Evolutionary conservation across 108 stramenopile species (phyloP), one percentile per base, ranked within the genome.

Genomic region (Skeletonema grethae): DNA sequence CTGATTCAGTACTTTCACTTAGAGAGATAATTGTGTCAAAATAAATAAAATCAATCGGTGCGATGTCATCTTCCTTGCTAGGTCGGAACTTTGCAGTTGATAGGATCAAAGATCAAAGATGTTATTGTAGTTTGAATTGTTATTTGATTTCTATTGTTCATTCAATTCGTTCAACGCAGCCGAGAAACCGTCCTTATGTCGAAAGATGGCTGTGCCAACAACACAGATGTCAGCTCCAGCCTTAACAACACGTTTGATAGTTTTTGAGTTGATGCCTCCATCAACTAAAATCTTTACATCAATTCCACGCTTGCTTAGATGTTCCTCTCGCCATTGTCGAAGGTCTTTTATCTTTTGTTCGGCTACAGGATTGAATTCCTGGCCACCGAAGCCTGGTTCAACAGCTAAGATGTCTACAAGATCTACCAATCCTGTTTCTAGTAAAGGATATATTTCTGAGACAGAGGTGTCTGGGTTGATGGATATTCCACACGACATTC

Each of bases 141-240:
- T 28, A 28, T 28, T 28, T 28, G 25, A 28, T 43, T 43, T n/a
- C 41, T 43, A 43, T 1, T 36, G 36, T 10, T 0, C 7, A 61
- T 16, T 15, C n/a, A 61, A 34, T 7, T 61, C 60, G 11, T 39
- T 61, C 18, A 61, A 35, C 7, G 60, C 60, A 24, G 31, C 60
- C 5, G 34, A 35, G 60, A 61, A 61, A 8, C 60, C 60, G 6
- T 39, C 38, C 13, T 16, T 35, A 8, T 35, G 60, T n/a, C 18
- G 60, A 6, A 61, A 61, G 36, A 61, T 35, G 3, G 60, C 60
- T 18, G 60, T 61, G 36, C 90, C 93, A 12, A 86, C 87, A 3
- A 95, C 91, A 31, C 90, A 65, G 34, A 92, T 85, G 38, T 91
- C 87, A 25, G 94, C 89, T 8, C 87, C 87, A 3, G 81, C 77